Evolutionary conservation across 192 early-diverging fungal genomes (phyloP).

Genomic region (Coemansia sp.): DNA sequence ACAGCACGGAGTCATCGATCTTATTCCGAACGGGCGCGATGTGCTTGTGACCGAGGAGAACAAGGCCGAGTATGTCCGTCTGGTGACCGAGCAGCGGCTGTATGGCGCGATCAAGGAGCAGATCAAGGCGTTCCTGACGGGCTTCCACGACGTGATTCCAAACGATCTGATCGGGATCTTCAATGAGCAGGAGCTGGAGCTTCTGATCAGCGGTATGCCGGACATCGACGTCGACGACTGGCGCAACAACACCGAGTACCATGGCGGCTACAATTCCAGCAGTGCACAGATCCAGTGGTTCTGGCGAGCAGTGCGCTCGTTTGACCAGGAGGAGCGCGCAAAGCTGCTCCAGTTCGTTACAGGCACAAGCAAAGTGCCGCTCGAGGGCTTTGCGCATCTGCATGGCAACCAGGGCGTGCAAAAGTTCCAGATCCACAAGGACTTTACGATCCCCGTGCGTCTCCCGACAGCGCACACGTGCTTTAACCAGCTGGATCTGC

Average conservation of each 20-base stretch:
- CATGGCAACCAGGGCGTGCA: constrained; percentile 93
- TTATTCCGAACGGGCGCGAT: constrained; percentile 84
- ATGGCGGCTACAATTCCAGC: constrained; percentile 79
- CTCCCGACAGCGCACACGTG: constrained; percentile 97
- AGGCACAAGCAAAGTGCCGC: constrained; percentile 96
- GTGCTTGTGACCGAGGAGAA: constrained; percentile 92
- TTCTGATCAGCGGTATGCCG: constrained; percentile 96
- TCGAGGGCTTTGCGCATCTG: constrained; percentile 89
- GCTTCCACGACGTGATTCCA: constrained; percentile 96
- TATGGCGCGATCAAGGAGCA: constrained; percentile 91
- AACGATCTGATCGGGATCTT: constrained; percentile 91
- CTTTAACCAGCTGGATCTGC: constrained; percentile 98
- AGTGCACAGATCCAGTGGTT: constrained; percentile 97
- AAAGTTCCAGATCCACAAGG: constrained; percentile 99
- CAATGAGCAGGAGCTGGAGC: constrained; percentile 98
- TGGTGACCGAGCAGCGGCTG: constrained; percentile 90
- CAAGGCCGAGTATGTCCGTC: constrained; percentile 93
- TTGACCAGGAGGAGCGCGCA: constrained; percentile 96
- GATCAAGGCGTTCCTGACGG: constrained; percentile 87
- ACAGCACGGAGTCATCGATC: constrained; percentile 75
- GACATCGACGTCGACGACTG: constrained; percentile 99
- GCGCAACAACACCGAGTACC: constrained; percentile 98
- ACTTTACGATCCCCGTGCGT: constrained; percentile 80
- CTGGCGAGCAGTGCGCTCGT: constrained; percentile 96
- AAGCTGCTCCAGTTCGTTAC: constrained; percentile 98